phyloP scores from a whole-genome alignment of 805 yeast species.

The Ogataea methylovora region DNA sequence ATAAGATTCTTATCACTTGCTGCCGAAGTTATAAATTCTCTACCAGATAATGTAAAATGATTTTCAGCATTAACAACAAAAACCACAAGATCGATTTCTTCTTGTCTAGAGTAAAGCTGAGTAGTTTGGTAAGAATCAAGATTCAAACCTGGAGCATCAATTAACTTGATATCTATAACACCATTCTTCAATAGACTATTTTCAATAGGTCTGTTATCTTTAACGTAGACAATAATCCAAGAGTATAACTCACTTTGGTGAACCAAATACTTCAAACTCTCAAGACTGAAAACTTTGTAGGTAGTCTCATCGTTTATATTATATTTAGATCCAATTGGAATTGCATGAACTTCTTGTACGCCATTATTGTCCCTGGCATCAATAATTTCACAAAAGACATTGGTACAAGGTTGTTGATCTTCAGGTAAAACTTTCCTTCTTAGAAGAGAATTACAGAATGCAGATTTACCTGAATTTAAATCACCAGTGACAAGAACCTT shows the following conservation, averaged over 20 bases:
- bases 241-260: constrained; percentile 64
- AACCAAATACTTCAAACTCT: constrained; percentile 61
- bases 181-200: constrained; percentile 80
- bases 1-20: constrained; percentile 87
- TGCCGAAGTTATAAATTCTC: constrained; percentile 85
- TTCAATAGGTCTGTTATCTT: constrained; percentile 61
- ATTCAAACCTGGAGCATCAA: constrained; percentile 96
- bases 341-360: constrained; percentile 90
- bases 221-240: constrained; percentile 71
- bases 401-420: constrained; percentile 97
- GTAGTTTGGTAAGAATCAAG: constrained; percentile 91
- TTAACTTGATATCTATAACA: constrained; percentile 81
- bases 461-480: constrained; percentile 91
- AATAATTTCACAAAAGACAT: constrained; percentile 89
- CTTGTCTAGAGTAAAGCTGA: constrained; percentile 91
- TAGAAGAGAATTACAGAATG: constrained; percentile 86
- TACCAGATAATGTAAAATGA: constrained; percentile 89
- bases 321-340: constrained; percentile 50
- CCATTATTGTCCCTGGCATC: constrained; percentile 73
- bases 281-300: constrained; percentile 46
- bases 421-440: constrained; percentile 78
- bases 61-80: constrained; percentile 96
- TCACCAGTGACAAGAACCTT: constrained; percentile 97
- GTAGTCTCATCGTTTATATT: constrained; percentile 54
- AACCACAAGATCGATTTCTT: constrained; percentile 91